phyloP scores from a whole-genome alignment of 1,284 basidiomycete genomes.

The Moesziomyces sp. region DNA sequence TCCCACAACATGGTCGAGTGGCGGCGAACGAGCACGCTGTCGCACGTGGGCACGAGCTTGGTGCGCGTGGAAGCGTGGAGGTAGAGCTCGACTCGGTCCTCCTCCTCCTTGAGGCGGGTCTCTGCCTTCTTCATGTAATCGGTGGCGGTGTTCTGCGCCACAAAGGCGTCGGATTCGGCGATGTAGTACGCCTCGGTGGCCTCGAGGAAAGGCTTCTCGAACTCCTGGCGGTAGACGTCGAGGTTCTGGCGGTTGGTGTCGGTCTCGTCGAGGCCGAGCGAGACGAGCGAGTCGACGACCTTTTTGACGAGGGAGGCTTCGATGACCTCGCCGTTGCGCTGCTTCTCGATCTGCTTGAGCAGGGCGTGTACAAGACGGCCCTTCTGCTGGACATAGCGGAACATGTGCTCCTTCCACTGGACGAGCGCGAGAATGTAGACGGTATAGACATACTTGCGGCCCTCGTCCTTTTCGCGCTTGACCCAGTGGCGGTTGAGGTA shows the following conservation, averaged over 20 bases:
- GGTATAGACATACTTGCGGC: conserved; percentile 90
- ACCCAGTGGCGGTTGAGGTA: conserved; percentile 99
- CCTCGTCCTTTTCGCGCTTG: conserved; percentile 96
- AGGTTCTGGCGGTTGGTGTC: conserved; percentile 92
- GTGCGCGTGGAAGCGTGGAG: conserved; percentile 75
- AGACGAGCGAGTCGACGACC: conserved; percentile 93
- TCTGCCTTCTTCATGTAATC: conserved; percentile 98
- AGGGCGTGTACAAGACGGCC: conserved; percentile 87
- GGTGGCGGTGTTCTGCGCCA: conserved; percentile 88
- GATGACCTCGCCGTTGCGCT: conserved; percentile 93
- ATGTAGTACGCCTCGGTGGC: conserved; percentile 92
- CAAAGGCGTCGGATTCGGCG: conserved; percentile 88
- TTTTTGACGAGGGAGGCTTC: conserved; percentile 94
- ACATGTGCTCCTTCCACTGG: conserved; percentile 94
- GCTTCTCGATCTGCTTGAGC: conserved; percentile 87
- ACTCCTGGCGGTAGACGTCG: conserved; percentile 91
- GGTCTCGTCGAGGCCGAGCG: conserved; percentile 89
- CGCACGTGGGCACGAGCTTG: conserved; percentile 84
- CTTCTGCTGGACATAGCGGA: conserved; percentile 82
- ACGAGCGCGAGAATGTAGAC: conserved; percentile 96
- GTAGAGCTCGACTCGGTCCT: conserved; percentile 93
- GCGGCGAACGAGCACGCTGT: conserved; percentile 88
- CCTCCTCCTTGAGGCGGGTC: conserved; percentile 89
- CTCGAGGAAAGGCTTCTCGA: conserved; percentile 87
- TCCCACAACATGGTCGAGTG: conserved; percentile 91